These are phyloP conservation scores for Cladophialophora immunda DNA, from an alignment of 2,329 filamentous ascomycete species.

Conservation along the genomic window DNA sequence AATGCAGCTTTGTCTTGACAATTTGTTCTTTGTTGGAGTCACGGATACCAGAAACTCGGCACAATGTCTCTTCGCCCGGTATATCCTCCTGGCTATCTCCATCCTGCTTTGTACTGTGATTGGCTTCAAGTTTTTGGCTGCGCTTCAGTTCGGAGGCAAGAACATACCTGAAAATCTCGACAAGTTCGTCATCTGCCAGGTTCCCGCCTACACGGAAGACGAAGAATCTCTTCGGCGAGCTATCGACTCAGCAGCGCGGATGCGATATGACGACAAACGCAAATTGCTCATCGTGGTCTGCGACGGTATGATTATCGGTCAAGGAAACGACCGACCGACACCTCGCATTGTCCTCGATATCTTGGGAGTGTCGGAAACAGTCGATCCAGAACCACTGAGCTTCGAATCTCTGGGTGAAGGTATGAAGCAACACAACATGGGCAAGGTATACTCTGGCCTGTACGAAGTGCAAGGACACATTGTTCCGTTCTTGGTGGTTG, in stretches of 20 bases:
- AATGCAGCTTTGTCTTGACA: conserved; percentile 87
- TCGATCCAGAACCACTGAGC: conserved; percentile 94
- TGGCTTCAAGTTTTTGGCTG: conserved; percentile 95
- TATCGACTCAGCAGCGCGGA: conserved; percentile 92
- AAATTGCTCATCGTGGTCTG: conserved; percentile 93
- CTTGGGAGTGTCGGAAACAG: conserved; percentile 88
- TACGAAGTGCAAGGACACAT: conserved; percentile 99
- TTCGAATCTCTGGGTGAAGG: conserved; percentile 97
- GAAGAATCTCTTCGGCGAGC: conserved; percentile 96
- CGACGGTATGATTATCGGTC: conserved; percentile 99
- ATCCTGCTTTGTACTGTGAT: conserved; percentile 82
- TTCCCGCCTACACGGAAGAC: conserved; percentile 97
- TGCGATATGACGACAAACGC: conserved; percentile 98
- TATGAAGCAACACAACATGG: conserved; percentile 98
- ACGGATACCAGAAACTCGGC: conserved; percentile 89
- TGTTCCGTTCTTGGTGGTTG: conserved; percentile 93
- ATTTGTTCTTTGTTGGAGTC: conserved; percentile 92
- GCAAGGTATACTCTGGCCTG: conserved; percentile 95
- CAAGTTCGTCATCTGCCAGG: conserved; percentile 98
- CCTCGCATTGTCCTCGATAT: conserved; percentile 97
- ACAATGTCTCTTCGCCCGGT: conserved; percentile 85
- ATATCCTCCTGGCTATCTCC: conserved; percentile 87
- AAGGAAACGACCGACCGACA: conserved; percentile 95
- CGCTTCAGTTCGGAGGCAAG: conserved; percentile 90
- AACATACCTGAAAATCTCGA: conserved; percentile 94